Conservation (phyloP, 2,329 filamentous ascomycete genomes). For the Penicillium hesseltinei region DNA sequence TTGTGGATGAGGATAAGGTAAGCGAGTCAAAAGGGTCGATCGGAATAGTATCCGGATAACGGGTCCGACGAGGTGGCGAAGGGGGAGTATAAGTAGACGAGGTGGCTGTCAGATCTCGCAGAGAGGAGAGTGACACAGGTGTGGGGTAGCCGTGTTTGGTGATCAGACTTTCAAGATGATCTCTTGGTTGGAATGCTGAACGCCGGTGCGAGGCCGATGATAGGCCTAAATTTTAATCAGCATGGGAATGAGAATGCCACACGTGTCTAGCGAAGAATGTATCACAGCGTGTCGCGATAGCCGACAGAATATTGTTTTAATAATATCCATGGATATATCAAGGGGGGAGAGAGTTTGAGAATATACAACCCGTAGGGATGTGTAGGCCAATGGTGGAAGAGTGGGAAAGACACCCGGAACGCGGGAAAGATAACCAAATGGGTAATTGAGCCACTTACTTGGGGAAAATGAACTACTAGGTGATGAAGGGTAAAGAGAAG, state of each 20-base stretch:
- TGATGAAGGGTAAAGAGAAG: constrained; percentile 34
- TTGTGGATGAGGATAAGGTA: constrained; percentile 31
- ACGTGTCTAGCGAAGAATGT: constrained; percentile 28
- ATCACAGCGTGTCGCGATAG: constrained; percentile 5
- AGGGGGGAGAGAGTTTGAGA: constrained; percentile 10
- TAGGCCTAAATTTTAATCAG: constrained; percentile 30
- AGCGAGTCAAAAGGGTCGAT: constrained; percentile 28
- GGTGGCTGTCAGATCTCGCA: constrained; percentile 39
- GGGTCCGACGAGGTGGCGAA: constrained; percentile 20
- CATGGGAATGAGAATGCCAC: constrained; percentile 29
- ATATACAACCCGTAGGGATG: not conserved
- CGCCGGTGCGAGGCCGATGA: constrained; percentile 20
- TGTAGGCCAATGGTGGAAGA: constrained; percentile 9
- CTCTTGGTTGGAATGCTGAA: constrained; percentile 27
- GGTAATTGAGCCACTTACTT: constrained; percentile 14
- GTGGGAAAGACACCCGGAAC: not conserved
- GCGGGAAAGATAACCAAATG: not conserved
- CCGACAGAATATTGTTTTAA: constrained; percentile 3
- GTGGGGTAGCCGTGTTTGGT: constrained; percentile 41
- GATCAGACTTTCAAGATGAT: constrained; percentile 40
- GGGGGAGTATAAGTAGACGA: constrained; percentile 38
- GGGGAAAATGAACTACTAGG: constrained; percentile 25
- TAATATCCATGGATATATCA: not conserved
- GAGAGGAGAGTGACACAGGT: constrained; percentile 38
- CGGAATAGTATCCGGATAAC: constrained; percentile 21